Percentiles rank a stretch among this genome's conserved stretches.
Evolutionary conservation across 345 rosid genomes (phyloP).

Genomic region (Brassica nigra): DNA sequence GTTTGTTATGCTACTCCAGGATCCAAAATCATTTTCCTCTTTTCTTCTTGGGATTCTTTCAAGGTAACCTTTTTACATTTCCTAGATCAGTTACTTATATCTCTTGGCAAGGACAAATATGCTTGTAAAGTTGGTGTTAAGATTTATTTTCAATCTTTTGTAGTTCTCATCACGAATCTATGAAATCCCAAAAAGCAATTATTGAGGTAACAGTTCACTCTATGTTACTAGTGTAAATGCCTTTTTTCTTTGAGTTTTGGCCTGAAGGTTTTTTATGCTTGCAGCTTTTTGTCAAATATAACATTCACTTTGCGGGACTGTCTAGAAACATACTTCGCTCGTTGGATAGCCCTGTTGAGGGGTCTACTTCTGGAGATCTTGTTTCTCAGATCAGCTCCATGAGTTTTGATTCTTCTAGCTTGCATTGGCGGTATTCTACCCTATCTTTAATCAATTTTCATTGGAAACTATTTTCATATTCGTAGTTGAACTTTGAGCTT

Average conservation of each 20-base stretch:
- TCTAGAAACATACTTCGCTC: constrained; percentile 75
- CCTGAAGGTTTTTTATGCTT: constrained; percentile 23
- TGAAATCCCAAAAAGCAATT: constrained; percentile 93
- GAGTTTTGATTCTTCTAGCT: constrained; percentile 86
- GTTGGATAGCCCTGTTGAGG: constrained; percentile 60
- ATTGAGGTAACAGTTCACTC: constrained; percentile 65
- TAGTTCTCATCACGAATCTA: constrained; percentile 93
- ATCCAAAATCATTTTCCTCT: constrained; percentile 73
- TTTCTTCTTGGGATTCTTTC: constrained; percentile 88
- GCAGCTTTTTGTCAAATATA: constrained; percentile 99
- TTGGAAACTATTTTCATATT: constrained; percentile 4
- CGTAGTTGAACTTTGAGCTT: constrained; percentile 21
- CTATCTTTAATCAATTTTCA: constrained; percentile 2
- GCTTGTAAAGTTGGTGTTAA: constrained; percentile 15
- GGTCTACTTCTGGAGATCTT: constrained; percentile 68
- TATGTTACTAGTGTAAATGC: neutral
- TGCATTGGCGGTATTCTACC: constrained; percentile 89
- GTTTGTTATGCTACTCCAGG: constrained; percentile 57
- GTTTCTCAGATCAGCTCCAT: constrained; percentile 83
- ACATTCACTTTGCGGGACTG: constrained; percentile 87
- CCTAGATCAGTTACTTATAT: constrained; percentile 2
- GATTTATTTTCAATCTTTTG: constrained; percentile 35
- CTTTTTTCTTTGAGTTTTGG: neutral
- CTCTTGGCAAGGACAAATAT: constrained; percentile 11
- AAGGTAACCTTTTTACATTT: constrained; percentile 55